Conservation (phyloP, 1,139 yeast species). For the Citeromyces siamensis region DNA sequence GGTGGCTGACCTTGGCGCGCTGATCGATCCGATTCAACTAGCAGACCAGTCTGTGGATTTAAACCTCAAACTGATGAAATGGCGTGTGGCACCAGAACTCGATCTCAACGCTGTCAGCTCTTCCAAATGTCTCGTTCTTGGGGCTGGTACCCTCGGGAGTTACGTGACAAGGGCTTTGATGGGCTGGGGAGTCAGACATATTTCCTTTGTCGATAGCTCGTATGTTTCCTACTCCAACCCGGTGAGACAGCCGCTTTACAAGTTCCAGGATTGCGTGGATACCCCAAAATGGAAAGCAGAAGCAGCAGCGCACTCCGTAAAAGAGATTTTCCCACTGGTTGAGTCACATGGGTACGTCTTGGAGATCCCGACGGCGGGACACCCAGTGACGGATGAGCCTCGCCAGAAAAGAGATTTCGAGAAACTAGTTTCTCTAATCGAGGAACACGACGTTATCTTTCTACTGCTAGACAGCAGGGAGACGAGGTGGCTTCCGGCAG, state of each 20-base stretch:
- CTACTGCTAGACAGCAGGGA: slow-evolving; percentile 90
- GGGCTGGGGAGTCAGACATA: slow-evolving; percentile 88
- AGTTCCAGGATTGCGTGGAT: slow-evolving; percentile 59
- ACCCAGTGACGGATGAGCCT: slow-evolving; percentile 48
- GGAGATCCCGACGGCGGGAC: slow-evolving; percentile 96
- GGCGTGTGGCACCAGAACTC: slow-evolving; percentile 85
- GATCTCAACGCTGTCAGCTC: slow-evolving; percentile 51
- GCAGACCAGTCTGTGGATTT: slow-evolving; percentile 90
- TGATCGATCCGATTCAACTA: slow-evolving; percentile 67
- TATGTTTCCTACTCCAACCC: slow-evolving; percentile 87
- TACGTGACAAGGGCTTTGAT: slow-evolving; percentile 75
- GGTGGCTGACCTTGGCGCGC: slow-evolving; percentile 65
- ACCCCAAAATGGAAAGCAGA: slow-evolving; percentile 68
- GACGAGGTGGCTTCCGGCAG: slow-evolving; percentile 92
- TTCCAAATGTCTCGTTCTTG: slow-evolving; percentile 64
- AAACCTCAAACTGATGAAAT: slow-evolving; percentile 85
- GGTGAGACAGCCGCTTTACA: slow-evolving; percentile 82
- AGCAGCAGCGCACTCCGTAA: slow-evolving; percentile 63
- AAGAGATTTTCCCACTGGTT: slow-evolving; percentile 69
- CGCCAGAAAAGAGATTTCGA: slow-evolving; percentile 39
- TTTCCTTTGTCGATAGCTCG: slow-evolving; percentile 87
- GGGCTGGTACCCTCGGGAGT: slow-evolving; percentile 94
- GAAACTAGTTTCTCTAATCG: slow-evolving; percentile 37
- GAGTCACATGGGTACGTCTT: slow-evolving; percentile 45
- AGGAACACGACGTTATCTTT: slow-evolving; percentile 63